Conservation (phyloP, 768 basidiomycete species). For the Lactarius sp. region DNA sequence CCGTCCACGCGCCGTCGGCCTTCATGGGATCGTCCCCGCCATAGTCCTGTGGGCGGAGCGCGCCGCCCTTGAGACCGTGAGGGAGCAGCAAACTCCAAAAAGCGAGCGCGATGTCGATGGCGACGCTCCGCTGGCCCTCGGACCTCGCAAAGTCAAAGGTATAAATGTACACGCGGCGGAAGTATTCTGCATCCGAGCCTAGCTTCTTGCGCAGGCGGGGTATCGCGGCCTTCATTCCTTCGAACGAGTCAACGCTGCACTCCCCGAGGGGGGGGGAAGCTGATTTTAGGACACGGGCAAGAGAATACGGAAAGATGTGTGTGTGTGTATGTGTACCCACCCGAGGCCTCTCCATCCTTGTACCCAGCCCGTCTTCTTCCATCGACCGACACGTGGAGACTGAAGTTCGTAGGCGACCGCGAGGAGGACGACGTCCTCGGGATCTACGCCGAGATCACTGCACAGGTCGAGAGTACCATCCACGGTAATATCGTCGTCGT, state of each 20-base stretch:
- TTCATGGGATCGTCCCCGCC: conserved; percentile 40
- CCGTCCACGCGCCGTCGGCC: conserved; percentile 51
- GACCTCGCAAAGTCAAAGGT: conserved; percentile 76
- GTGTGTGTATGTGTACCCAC: conserved; percentile 38
- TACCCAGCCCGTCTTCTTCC: conserved; percentile 66
- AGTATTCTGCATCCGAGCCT: conserved; percentile 61
- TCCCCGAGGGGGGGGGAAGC: background rate
- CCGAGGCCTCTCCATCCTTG: conserved; percentile 76
- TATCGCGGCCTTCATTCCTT: conserved; percentile 55
- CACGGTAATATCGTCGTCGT: conserved; percentile 59
- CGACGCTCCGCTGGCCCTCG: conserved; percentile 76
- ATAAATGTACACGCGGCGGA: conserved; percentile 70
- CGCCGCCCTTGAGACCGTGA: conserved; percentile 63
- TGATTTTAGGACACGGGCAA: too few species aligned
- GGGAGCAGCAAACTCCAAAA: conserved; percentile 79
- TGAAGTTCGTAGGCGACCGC: conserved; percentile 78
- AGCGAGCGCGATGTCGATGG: conserved; percentile 62
- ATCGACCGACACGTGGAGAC: conserved; percentile 67
- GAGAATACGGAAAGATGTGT: background rate
- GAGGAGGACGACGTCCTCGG: conserved; percentile 78
- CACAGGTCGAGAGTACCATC: conserved; percentile 81
- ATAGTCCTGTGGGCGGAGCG: conserved; percentile 44
- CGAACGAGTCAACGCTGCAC: conserved; percentile 59
- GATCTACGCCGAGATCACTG: conserved; percentile 60
- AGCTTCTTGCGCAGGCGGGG: conserved; percentile 53